These are phyloP conservation scores for Conticribra guillardii DNA, from an alignment of 108 stramenopile species.

Conservation along the genomic window DNA sequence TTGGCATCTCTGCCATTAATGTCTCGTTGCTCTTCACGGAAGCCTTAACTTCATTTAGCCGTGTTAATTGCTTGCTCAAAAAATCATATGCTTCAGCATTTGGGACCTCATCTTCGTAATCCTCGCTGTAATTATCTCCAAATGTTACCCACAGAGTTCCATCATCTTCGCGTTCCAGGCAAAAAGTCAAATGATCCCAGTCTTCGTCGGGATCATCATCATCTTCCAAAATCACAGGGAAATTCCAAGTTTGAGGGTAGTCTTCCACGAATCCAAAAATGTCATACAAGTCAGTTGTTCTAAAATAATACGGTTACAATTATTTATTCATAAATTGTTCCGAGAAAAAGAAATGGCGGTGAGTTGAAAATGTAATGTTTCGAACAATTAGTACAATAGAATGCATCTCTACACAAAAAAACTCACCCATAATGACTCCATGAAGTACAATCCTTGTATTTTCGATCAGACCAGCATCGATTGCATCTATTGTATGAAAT, in stretches of 20 bases:
- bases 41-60: constrained; percentile 19
- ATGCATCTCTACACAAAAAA: constrained; percentile 17
- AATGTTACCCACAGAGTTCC: constrained; percentile 27
- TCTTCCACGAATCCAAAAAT: constrained; percentile 52
- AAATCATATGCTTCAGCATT: constrained; percentile 25
- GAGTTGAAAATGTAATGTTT: no score
- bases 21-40: constrained; percentile 23
- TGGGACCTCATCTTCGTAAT: constrained; percentile 29
- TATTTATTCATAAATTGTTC: no score
- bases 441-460: constrained; percentile 37
- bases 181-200: constrained; percentile 44
- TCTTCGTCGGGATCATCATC: constrained; percentile 4
- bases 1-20: constrained; percentile 35
- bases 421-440: constrained; percentile 23
- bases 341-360: no score
- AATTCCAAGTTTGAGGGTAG: constrained; percentile 44
- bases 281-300: neutral
- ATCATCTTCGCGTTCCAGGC: constrained; percentile 30
- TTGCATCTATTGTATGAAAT: constrained; percentile 52
- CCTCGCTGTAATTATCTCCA: constrained; percentile 38
- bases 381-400: neutral
- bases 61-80: constrained; percentile 19
- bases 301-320: no score
- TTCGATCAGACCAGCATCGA: constrained; percentile 39
- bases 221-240: constrained; percentile 18